Evolutionary conservation across 768 basidiomycete genomes (phyloP).

Genomic region (Galerina sulciceps): DNA sequence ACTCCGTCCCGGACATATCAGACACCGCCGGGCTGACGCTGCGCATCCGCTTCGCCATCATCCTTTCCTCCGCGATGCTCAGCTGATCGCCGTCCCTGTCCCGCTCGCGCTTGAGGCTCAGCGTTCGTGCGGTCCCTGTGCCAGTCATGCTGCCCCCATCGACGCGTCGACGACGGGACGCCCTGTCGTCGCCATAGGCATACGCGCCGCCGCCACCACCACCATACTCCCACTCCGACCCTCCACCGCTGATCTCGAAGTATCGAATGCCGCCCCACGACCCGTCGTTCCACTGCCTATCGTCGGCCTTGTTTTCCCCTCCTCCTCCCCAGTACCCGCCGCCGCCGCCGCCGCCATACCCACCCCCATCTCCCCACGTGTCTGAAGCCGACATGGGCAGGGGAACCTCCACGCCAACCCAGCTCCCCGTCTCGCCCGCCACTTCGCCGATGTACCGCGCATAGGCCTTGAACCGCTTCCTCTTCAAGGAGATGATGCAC

Average conservation of each 20-base stretch:
- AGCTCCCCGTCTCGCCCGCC: slow-evolving; percentile 77
- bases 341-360: not conserved
- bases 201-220: no score
- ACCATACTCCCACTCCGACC: slow-evolving; percentile 57
- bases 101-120: slow-evolving; percentile 28
- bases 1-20: slow-evolving; percentile 56
- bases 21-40: slow-evolving; percentile 70
- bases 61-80: slow-evolving; percentile 61
- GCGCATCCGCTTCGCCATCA: slow-evolving; percentile 61
- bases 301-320: slow-evolving; percentile 38
- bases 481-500: slow-evolving; percentile 85
- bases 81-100: slow-evolving; percentile 49
- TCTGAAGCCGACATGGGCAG: slow-evolving; percentile 52
- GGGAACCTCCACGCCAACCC: slow-evolving; percentile 93
- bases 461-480: slow-evolving; percentile 83
- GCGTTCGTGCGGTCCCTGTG: not conserved
- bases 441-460: slow-evolving; percentile 91
- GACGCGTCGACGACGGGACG: slow-evolving; percentile 47
- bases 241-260: slow-evolving; percentile 69
- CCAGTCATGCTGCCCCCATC: slow-evolving; percentile 36
- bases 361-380: slow-evolving; percentile 40
- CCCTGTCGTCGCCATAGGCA: slow-evolving; percentile 48
- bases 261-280: slow-evolving; percentile 81
- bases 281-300: slow-evolving; percentile 88
- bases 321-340: slow-evolving; percentile 7